Evolutionary conservation across 306 rosid species (phyloP).

Genomic region (Astragalus glycyphyllos): DNA sequence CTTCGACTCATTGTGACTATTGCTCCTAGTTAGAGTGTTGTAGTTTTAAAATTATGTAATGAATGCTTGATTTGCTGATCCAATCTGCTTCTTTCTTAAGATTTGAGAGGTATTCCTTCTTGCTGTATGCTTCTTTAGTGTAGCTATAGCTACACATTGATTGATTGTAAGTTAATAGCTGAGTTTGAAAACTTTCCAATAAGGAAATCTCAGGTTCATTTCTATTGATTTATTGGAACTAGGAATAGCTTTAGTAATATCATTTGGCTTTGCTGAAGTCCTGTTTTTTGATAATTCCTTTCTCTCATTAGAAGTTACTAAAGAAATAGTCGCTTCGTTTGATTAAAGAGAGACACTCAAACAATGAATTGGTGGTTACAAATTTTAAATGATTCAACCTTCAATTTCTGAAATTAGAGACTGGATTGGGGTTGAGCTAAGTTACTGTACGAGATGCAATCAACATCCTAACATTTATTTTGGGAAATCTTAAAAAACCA

Average conservation of each 20-base stretch:
- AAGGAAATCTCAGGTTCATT: not conserved
- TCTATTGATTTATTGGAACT: not conserved
- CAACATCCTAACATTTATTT: not conserved
- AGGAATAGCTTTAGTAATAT: not conserved
- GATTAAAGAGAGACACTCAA: not conserved
- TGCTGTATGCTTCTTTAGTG: conserved; percentile 20
- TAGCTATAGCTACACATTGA: not conserved
- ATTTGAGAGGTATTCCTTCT: not conserved
- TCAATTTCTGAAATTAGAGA: conserved; percentile 2
- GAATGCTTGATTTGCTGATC: not conserved
- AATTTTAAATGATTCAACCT: not conserved
- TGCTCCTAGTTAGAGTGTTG: conserved; percentile 10
- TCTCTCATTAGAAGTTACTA: not conserved
- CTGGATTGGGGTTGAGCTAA: not conserved
- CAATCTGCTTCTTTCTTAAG: not conserved
- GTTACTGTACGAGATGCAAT: not conserved
- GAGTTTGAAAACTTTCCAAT: not conserved
- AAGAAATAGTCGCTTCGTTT: conserved; percentile 10
- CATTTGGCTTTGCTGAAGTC: not conserved
- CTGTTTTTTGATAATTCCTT: not conserved
- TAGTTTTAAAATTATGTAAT: too few relatives aligned
- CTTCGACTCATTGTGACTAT: not conserved
- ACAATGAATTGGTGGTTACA: not conserved
- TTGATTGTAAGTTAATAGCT: not conserved
- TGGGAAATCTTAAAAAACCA: not conserved